Evolutionary conservation across 495 filamentous ascomycete species (phyloP).

Genomic region (Choiromyces venosus): DNA sequence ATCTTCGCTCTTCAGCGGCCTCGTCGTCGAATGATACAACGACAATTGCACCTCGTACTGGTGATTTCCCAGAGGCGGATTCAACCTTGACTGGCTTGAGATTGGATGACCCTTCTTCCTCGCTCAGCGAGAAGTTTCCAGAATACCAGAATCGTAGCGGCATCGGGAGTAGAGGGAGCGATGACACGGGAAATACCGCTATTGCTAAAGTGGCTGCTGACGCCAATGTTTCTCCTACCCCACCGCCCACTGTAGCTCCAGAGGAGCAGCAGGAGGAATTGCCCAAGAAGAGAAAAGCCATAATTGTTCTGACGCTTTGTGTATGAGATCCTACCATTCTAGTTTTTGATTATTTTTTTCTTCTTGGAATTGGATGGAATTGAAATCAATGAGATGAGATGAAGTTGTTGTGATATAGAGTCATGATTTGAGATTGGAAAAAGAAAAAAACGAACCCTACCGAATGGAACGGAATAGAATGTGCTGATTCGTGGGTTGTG

Average conservation of each 20-base stretch:
- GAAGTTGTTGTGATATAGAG: too few species aligned
- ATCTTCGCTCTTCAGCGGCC: not conserved
- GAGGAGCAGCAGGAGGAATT: constrained; percentile 7
- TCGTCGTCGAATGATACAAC: not conserved
- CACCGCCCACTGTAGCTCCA: not conserved
- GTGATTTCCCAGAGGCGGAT: not conserved
- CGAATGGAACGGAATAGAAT: constrained; percentile 2
- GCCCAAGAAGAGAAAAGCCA: constrained; percentile 18
- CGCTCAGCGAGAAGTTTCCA: not conserved
- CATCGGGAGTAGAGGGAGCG: not conserved
- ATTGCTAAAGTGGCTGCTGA: not conserved
- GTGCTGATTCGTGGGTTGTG: constrained; percentile 8
- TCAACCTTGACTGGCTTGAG: not conserved
- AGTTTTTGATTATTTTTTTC: constrained; percentile 15
- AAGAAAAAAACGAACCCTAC: not conserved
- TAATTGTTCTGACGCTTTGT: constrained; percentile 41
- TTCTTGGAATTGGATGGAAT: not conserved
- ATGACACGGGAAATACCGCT: not conserved
- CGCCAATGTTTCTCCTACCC: not conserved
- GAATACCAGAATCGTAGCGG: not conserved
- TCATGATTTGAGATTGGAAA: not conserved
- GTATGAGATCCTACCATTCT: constrained; percentile 14
- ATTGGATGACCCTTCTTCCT: not conserved
- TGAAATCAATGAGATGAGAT: not conserved
- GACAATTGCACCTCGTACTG: not conserved